phyloP scores from a whole-genome alignment of 148 eudicot genomes.

The Rhododendron vialii region DNA sequence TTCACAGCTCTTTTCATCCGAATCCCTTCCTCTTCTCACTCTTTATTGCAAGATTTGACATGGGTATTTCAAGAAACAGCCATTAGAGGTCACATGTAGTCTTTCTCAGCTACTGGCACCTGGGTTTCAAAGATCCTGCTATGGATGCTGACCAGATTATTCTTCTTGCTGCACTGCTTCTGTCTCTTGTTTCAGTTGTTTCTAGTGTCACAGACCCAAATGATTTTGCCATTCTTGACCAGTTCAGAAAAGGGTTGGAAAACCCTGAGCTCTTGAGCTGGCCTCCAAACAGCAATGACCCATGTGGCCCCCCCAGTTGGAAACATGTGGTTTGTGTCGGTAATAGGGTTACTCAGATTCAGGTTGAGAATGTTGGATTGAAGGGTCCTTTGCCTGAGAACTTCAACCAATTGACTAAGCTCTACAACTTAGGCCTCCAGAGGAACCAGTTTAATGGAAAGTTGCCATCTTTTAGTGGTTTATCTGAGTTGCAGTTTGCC shows the following conservation, averaged over 20 bases:
- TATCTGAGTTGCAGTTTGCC: constrained; percentile 49
- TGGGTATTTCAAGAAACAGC: constrained; percentile 11
- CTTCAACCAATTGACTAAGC: constrained; percentile 55
- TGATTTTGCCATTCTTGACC: constrained; percentile 60
- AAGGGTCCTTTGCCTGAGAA: constrained; percentile 68
- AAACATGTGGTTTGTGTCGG: constrained; percentile 49
- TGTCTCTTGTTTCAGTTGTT: constrained; percentile 30
- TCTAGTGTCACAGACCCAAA: constrained; percentile 57
- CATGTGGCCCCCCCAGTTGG: constrained; percentile 87
- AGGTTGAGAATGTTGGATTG: constrained; percentile 56
- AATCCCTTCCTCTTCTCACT: constrained; percentile 1
- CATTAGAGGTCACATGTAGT: constrained; percentile 10
- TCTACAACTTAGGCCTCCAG: constrained; percentile 76
- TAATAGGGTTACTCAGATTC: constrained; percentile 67
- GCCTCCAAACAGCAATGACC: constrained; percentile 68
- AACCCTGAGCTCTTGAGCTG: constrained; percentile 76
- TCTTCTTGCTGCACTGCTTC: constrained; percentile 14
- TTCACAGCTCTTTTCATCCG: background rate
- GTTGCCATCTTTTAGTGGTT: constrained; percentile 75
- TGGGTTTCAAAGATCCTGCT: background rate
- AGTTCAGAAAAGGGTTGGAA: constrained; percentile 61
- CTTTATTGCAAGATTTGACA: constrained; percentile 6
- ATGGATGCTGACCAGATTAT: constrained; percentile 15
- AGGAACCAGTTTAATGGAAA: constrained; percentile 66
- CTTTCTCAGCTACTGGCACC: background rate